Base-by-base conservation (phyloP, 83 land plant species). In the Diphasiastrum complanatum region DNA sequence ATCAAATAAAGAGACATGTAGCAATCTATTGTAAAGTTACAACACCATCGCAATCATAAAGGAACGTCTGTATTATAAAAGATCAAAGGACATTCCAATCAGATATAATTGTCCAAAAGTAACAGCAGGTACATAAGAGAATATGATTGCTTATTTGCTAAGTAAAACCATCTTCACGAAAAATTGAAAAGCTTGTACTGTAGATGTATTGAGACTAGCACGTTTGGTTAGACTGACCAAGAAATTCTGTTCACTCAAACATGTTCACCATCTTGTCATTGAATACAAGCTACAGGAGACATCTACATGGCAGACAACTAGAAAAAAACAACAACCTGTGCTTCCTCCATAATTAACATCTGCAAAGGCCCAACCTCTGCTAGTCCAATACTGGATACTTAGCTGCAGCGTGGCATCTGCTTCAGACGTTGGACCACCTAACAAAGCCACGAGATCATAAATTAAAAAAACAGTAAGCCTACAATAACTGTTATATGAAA, bases 311-410 rank as follows among this genome's bases (percentile, higher is more conserved):
- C 3, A 60, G 48, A 60, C 20, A 69, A 68, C 40, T 33, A 48
- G 35, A 36, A 61, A 45, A 33, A 29, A n/a, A 60, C 8, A 49
- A 67, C 62, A 34, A 87, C 95, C 95, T 45, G 95, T 82, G 78
- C 95, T 87, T 62, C 95, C 95, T 46, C 95, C 95, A 66, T 87
- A 87, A 60, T 87, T 87, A 33, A 87, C 95, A 78, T 87, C 95
- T 27, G 75, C 89, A 77, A 79, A 80, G 36, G 89, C 95, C 89
- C 95, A 87, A 11, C 95, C 95, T 29, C 95, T 74, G 69, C 95
- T 87, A 22, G 95, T 87, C 95, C 95, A 87, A 37, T 75, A 87
- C 63, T 87, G 95, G 54, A 87, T 77, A 43, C 75, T 70, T 12
- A 85, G 51, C 51, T 87, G 79, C 47, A 87, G 64, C 0, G 47